These are phyloP conservation scores for Rutstroemia sp. DNA, from an alignment of 2,329 filamentous ascomycete species.

Conservation along the genomic window DNA sequence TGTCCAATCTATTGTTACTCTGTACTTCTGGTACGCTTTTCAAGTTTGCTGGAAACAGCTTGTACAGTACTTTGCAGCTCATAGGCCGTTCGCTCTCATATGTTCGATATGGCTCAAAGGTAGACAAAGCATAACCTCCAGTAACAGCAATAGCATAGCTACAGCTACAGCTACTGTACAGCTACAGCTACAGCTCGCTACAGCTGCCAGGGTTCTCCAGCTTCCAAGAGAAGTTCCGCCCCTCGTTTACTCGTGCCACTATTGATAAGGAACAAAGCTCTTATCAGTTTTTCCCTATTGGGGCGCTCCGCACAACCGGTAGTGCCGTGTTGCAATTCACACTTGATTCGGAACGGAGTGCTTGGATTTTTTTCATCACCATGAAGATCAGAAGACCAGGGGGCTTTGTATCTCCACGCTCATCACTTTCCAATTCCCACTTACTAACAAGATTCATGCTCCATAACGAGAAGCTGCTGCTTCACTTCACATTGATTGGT, in stretches of 20 bases:
- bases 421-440: background rate
- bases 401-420: background rate
- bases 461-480: no score
- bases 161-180: no score
- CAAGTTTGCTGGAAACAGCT: no score
- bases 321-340: background rate
- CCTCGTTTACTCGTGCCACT: background rate
- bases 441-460: background rate
- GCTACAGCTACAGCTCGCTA: background rate
- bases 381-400: background rate
- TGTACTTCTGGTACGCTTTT: no score
- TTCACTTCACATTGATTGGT: background rate
- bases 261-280: conserved; percentile 1
- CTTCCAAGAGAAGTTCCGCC: background rate
- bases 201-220: conserved; percentile 3
- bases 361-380: background rate
- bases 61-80: no score
- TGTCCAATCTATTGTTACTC: no score
- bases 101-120: no score
- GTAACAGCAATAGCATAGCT: no score
- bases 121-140: no score
- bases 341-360: background rate
- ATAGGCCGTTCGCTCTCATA: no score
- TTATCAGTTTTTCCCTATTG: background rate
- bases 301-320: background rate